These are phyloP conservation scores for Gossypium ekmanianum DNA, from an alignment of 345 rosid species.

Conservation along the genomic window DNA sequence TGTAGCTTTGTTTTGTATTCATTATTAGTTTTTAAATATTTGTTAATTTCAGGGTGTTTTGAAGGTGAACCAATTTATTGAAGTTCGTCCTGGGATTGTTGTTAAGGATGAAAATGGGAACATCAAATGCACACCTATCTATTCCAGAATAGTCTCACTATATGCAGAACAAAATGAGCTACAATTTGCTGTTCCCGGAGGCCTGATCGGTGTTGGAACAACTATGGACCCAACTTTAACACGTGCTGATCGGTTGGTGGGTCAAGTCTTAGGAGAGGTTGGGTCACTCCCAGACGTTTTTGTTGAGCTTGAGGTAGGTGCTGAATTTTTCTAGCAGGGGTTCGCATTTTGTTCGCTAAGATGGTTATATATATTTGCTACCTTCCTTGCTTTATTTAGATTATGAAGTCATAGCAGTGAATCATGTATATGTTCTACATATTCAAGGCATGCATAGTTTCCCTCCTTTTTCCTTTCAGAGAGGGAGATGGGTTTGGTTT, in stretches of 20 bases:
- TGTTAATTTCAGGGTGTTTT: slow-evolving; percentile 68
- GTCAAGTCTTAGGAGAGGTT: not conserved
- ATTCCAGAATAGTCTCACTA: slow-evolving; percentile 74
- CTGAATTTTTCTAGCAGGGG: not conserved
- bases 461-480: not conserved
- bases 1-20: not conserved
- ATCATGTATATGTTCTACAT: not conserved
- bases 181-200: slow-evolving; percentile 96
- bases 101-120: slow-evolving; percentile 79
- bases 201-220: not conserved
- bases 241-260: not conserved
- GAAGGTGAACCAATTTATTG: slow-evolving; percentile 79
- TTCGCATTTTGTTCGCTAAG: not conserved
- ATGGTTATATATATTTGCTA: not conserved
- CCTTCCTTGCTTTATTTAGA: not conserved
- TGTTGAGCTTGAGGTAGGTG: slow-evolving; percentile 82
- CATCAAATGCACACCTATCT: slow-evolving; percentile 88
- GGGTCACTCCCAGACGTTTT: slow-evolving; percentile 92
- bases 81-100: slow-evolving; percentile 90
- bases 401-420: not conserved
- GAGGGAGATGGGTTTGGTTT: not conserved
- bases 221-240: not conserved
- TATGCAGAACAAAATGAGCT: slow-evolving; percentile 93
- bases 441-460: not conserved
- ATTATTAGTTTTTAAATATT: not conserved